These are phyloP conservation scores for Coniophora puteana DNA, from an alignment of 1,284 basidiomycete genomes.

Conservation along the genomic window DNA sequence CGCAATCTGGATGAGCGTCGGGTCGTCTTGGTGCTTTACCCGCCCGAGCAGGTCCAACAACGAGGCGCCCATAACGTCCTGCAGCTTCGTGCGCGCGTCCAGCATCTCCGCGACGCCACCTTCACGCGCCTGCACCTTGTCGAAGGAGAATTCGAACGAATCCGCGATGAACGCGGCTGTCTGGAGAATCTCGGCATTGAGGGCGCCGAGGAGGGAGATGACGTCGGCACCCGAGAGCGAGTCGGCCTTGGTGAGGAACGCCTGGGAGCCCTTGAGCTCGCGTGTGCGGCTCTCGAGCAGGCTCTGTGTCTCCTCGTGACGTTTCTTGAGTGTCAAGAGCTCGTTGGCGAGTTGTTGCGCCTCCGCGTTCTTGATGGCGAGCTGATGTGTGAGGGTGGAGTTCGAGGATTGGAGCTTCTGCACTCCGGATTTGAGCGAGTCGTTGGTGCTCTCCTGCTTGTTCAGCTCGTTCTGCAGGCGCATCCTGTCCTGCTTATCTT, in stretches of 20 bases:
- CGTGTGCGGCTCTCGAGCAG: conserved; percentile 38
- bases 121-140: conserved; percentile 18
- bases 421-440: not conserved
- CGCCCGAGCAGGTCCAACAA: conserved; percentile 32
- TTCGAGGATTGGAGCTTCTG: conserved; percentile 18
- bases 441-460: conserved; percentile 18
- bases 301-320: conserved; percentile 28
- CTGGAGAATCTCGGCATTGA: conserved; percentile 50
- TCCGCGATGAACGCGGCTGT: conserved; percentile 45
- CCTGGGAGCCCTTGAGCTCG: conserved; percentile 43
- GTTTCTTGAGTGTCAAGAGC: conserved; percentile 19
- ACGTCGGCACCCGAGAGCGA: conserved; percentile 44
- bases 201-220: conserved; percentile 36
- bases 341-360: conserved; percentile 23
- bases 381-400: conserved; percentile 15
- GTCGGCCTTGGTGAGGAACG: conserved; percentile 44
- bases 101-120: conserved; percentile 23
- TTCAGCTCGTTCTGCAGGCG: conserved; percentile 16
- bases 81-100: conserved; percentile 26
- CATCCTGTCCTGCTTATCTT: conserved; percentile 10
- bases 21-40: conserved; percentile 36
- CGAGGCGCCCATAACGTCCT: conserved; percentile 33
- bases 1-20: conserved; percentile 47
- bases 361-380: conserved; percentile 20
- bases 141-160: conserved; percentile 35